Evolutionary conservation across 2,329 filamentous ascomycete genomes (phyloP).

Genomic region (Apiospora koreana): DNA sequence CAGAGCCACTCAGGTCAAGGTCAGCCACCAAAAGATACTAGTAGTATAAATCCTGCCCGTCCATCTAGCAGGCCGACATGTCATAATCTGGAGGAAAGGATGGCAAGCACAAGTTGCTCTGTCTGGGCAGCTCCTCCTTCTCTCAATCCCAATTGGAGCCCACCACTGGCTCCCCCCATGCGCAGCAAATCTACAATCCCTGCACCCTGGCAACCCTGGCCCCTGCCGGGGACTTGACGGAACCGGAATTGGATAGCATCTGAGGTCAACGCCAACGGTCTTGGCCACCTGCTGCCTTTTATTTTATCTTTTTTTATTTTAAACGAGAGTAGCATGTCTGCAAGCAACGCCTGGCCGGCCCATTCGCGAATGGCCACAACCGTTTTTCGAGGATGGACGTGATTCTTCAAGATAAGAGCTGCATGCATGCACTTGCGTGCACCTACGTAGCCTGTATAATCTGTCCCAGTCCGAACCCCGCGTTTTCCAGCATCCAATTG

Average conservation of each 20-base stretch:
- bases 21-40: not conserved
- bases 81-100: conserved; percentile 1
- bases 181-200: conserved; percentile 6
- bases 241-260: not conserved
- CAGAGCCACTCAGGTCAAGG: not conserved
- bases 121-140: not conserved
- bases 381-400: not conserved
- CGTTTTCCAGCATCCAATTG: not conserved
- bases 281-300: not conserved
- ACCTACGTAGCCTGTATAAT: not conserved
- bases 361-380: not conserved
- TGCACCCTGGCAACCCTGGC: not conserved
- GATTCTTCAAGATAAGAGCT: not conserved
- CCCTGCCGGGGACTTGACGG: not conserved
- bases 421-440: not conserved
- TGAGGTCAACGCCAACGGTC: not conserved
- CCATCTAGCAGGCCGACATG: not conserved
- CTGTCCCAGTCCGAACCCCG: not conserved
- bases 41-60: not conserved
- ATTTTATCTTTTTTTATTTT: no score
- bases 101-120: not conserved
- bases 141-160: not conserved
- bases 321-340: not conserved
- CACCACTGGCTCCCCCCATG: conserved; percentile 3
- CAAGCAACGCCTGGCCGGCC: not conserved